Conservation (phyloP, 768 basidiomycete species). For the Trametes sanguinea region DNA sequence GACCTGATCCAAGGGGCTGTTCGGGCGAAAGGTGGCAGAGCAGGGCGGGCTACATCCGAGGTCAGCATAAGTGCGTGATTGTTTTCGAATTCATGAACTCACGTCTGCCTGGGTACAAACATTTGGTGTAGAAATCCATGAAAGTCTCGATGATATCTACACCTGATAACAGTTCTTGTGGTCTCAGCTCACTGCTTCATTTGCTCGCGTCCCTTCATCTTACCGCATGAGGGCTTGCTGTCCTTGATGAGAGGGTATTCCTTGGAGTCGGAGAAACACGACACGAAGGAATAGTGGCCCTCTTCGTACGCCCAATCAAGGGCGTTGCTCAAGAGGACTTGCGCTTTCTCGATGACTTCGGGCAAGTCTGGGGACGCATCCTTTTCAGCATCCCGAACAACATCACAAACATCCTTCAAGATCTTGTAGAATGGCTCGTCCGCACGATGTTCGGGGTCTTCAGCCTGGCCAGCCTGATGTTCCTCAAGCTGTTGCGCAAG, state of each 20-base stretch:
- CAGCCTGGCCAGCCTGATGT: background rate
- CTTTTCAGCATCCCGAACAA: constrained; percentile 17
- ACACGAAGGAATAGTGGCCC: background rate
- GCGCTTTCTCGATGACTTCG: constrained; percentile 9
- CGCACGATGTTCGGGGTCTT: background rate
- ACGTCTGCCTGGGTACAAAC: constrained; percentile 4
- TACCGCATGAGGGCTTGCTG: background rate
- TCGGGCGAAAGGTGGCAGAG: background rate
- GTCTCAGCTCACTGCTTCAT: too few relatives aligned
- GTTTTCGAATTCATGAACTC: background rate
- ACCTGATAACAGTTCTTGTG: background rate
- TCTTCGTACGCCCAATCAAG: constrained; percentile 2
- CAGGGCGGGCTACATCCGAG: background rate
- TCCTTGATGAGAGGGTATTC: constrained; percentile 1
- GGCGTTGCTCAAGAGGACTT: background rate
- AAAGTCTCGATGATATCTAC: constrained; percentile 3
- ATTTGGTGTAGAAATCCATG: constrained; percentile 10
- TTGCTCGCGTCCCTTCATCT: background rate
- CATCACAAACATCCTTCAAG: constrained; percentile 8
- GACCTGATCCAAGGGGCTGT: constrained; percentile 26
- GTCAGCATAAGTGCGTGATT: too few relatives aligned
- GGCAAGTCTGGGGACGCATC: constrained; percentile 3
- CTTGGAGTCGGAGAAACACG: constrained; percentile 1
- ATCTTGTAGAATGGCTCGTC: background rate
- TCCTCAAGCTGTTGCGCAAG: background rate